These are phyloP conservation scores for Trametopsis cervina DNA, from an alignment of 768 basidiomycete genomes.

Conservation along the genomic window DNA sequence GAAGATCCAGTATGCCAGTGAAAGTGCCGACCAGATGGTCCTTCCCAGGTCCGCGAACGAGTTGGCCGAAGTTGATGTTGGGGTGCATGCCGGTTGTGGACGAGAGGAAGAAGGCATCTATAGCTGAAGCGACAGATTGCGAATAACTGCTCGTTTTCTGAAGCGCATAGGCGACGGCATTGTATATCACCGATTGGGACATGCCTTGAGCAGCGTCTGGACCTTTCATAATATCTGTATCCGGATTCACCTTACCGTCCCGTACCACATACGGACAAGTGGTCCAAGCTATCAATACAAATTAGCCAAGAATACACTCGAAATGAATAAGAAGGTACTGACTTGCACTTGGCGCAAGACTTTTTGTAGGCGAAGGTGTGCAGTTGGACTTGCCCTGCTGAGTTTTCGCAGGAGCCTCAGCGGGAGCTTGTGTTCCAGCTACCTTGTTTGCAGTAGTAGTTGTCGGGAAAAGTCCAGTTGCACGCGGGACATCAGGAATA, in stretches of 20 bases:
- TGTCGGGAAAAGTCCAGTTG: neutral
- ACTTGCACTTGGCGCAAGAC: constrained; percentile 46
- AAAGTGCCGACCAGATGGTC: constrained; percentile 38
- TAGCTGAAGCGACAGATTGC: constrained; percentile 28
- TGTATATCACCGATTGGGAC: constrained; percentile 38
- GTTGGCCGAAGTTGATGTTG: constrained; percentile 48
- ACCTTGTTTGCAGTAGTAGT: constrained; percentile 12
- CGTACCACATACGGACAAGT: constrained; percentile 40
- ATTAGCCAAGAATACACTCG: neutral
- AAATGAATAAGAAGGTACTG: constrained; percentile 16
- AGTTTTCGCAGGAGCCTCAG: constrained; percentile 21
- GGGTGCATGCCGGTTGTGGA: constrained; percentile 41
- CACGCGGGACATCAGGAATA: neutral
- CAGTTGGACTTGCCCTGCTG: constrained; percentile 27
- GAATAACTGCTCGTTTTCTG: constrained; percentile 27
- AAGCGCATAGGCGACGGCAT: constrained; percentile 36
- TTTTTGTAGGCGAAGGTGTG: constrained; percentile 42
- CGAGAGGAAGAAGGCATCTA: constrained; percentile 42
- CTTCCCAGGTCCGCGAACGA: constrained; percentile 43
- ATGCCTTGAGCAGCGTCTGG: constrained; percentile 28
- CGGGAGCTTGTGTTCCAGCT: constrained; percentile 26
- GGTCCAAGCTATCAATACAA: constrained; percentile 27
- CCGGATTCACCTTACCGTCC: constrained; percentile 52
- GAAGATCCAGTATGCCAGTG: constrained; percentile 48
- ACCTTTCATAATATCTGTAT: constrained; percentile 39